phyloP scores from a whole-genome alignment of 2,329 filamentous ascomycete species.

The Sarocladium brachiariae region DNA sequence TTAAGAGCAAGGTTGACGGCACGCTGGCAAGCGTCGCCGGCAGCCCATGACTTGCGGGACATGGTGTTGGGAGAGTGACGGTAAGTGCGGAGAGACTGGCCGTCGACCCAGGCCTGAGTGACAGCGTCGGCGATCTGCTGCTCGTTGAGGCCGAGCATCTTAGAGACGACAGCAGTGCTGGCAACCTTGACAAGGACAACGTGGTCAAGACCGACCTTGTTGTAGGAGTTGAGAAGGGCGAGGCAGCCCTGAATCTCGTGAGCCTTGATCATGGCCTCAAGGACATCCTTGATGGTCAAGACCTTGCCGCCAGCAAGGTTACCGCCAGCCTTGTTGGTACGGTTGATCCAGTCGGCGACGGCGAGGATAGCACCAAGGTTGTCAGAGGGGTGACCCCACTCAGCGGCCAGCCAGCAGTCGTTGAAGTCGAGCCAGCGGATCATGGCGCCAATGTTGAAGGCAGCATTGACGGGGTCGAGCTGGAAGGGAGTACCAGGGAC shows the following conservation, averaged over 20 bases:
- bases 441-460: slow-evolving; percentile 98
- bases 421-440: slow-evolving; percentile 99
- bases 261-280: slow-evolving; percentile 98
- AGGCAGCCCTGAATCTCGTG: slow-evolving; percentile 98
- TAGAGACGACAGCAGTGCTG: slow-evolving; percentile 85
- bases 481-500: slow-evolving; percentile 90
- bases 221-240: slow-evolving; percentile 95
- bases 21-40: slow-evolving; percentile 93
- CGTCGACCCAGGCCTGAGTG: slow-evolving; percentile 96
- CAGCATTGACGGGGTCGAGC: slow-evolving; percentile 89
- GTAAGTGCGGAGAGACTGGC: slow-evolving; percentile 93
- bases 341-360: slow-evolving; percentile 94
- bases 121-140: slow-evolving; percentile 91
- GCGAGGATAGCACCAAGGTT: slow-evolving; percentile 96
- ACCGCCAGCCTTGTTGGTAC: slow-evolving; percentile 68
- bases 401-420: slow-evolving; percentile 97
- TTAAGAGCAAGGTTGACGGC: slow-evolving; percentile 88
- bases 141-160: slow-evolving; percentile 87
- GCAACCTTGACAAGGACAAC: slow-evolving; percentile 98
- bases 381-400: slow-evolving; percentile 98
- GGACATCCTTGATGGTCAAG: slow-evolving; percentile 80
- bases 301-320: slow-evolving; percentile 85
- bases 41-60: slow-evolving; percentile 98
- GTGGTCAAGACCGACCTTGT: slow-evolving; percentile 97
- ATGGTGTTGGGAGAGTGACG: slow-evolving; percentile 98